These are phyloP conservation scores for Phlyctochytrium bullatum DNA, from an alignment of 192 early-diverging fungal genomes.

Conservation along the genomic window DNA sequence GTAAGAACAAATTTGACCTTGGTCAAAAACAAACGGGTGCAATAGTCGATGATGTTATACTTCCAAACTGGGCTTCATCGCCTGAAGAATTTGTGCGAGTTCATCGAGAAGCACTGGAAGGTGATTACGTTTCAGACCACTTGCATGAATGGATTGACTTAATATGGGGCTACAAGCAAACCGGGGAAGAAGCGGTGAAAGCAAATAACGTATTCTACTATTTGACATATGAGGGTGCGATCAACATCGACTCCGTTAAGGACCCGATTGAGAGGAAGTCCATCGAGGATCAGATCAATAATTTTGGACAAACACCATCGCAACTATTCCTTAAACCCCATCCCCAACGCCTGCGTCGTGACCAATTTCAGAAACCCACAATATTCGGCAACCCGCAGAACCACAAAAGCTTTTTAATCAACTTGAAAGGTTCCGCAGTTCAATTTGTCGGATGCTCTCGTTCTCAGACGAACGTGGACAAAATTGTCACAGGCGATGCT, in stretches of 20 bases:
- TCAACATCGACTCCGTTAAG: slow-evolving; percentile 83
- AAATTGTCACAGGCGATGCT: not conserved
- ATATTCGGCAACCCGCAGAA: slow-evolving; percentile 25
- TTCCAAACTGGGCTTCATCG: slow-evolving; percentile 84
- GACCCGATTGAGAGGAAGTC: slow-evolving; percentile 87
- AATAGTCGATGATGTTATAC: slow-evolving; percentile 56
- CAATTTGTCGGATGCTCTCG: not conserved
- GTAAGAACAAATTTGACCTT: slow-evolving; percentile 68
- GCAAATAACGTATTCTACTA: slow-evolving; percentile 95
- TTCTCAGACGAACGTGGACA: not conserved
- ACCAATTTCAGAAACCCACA: slow-evolving; percentile 8
- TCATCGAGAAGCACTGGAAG: slow-evolving; percentile 71
- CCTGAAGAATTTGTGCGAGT: slow-evolving; percentile 80
- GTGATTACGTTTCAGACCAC: slow-evolving; percentile 84
- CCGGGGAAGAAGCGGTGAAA: slow-evolving; percentile 77
- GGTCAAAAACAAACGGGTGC: slow-evolving; percentile 62
- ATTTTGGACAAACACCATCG: slow-evolving; percentile 95
- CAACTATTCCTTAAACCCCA: slow-evolving; percentile 88
- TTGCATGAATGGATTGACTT: slow-evolving; percentile 95
- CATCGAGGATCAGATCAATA: slow-evolving; percentile 91
- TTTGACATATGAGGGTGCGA: slow-evolving; percentile 94
- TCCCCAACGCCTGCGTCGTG: slow-evolving; percentile 45
- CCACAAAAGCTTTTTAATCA: slow-evolving; percentile 29
- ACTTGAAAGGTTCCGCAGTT: slow-evolving; percentile 8
- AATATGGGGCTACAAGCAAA: slow-evolving; percentile 95